Base-by-base conservation (phyloP, 768 basidiomycete species). In the Phlegmacium glaucopus region DNA sequence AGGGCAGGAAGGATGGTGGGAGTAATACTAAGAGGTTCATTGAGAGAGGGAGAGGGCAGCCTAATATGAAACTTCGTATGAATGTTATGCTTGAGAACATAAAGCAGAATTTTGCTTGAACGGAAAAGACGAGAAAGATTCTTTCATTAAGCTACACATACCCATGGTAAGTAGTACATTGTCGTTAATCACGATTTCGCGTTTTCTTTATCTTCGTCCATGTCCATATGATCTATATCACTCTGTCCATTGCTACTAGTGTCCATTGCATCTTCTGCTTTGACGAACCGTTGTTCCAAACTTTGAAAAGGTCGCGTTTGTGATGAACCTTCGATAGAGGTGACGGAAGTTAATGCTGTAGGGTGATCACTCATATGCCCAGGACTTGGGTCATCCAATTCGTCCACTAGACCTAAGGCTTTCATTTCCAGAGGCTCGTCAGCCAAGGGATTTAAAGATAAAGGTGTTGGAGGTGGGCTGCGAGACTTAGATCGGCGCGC, bases 1-100 rank as follows among this genome's bases (percentile, higher is more conserved):
- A 59, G 49, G 46, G 57, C 41, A 48, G 40, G 49, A 45, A 59
- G 49, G 48, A n/a, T n/a, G n/a, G 58, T 42, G 48, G 40, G 48
- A 44, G 50, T 32, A 37, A 38, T 50, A 27, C 55, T 56, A 28
- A 52, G 56, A 44, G 57, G 59, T 46, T 56, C 60, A 61, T 65
- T 34, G 65, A 64, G 42, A 65, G 61, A 53, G 69, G 72, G 35
- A 64, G 69, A 49, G 75, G 72, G n/a, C 75, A 78, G 45, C 75
- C 78, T 16, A 69, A 76, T 60, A 94, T 95, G 92, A 87, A 85
- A 58, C 66, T 87, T 41, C 83, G 91, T 42, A 94, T 95, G 90
- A 80, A 82, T 51, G 83, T 79, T 25, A 75, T 95, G 75, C 76
- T 95, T 48, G 89, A 91, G 63, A 85, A 86, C 67, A 93, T 95